A percentile compares a stretch with the other conserved stretches of the same genome.
Evolutionary conservation across 768 basidiomycete genomes (phyloP).

Genomic region (Podaxis carcinomalis): DNA sequence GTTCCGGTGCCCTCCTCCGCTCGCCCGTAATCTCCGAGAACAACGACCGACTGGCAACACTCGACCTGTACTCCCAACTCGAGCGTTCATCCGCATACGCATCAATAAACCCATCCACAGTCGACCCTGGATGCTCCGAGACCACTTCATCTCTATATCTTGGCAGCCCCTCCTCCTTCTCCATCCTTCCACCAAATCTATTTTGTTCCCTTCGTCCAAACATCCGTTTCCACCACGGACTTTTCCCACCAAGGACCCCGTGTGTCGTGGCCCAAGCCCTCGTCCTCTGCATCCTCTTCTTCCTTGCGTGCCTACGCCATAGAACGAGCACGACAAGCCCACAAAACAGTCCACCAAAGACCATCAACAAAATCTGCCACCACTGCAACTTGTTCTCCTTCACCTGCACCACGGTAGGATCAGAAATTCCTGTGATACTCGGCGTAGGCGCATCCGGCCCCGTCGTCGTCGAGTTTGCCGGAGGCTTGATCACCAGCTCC

Average conservation of each 20-base stretch:
- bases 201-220: slow-evolving; percentile 53
- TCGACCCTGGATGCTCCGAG: slow-evolving; percentile 32
- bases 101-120: slow-evolving; percentile 52
- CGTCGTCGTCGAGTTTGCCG: slow-evolving; percentile 41
- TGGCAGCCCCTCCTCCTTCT: slow-evolving; percentile 20
- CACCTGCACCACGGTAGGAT: slow-evolving; percentile 36
- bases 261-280: slow-evolving; percentile 61
- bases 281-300: slow-evolving; percentile 64
- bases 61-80: slow-evolving; percentile 14
- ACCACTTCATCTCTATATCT: slow-evolving; percentile 16
- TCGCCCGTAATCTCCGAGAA: slow-evolving; percentile 69
- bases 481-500: slow-evolving; percentile 58
- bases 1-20: slow-evolving; percentile 57
- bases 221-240: slow-evolving; percentile 54
- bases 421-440: slow-evolving; percentile 50
- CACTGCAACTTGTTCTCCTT: slow-evolving; percentile 46
- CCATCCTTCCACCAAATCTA: slow-evolving; percentile 32
- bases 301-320: slow-evolving; percentile 69
- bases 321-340: slow-evolving; percentile 60
- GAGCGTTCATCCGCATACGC: slow-evolving; percentile 29
- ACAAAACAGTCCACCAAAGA: slow-evolving; percentile 68
- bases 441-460: slow-evolving; percentile 41
- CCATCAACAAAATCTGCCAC: slow-evolving; percentile 87
- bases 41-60: slow-evolving; percentile 31
- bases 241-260: slow-evolving; percentile 38